Evolutionary conservation across 257 asterid genomes (phyloP).

Genomic region (Fraxinus americana): DNA sequence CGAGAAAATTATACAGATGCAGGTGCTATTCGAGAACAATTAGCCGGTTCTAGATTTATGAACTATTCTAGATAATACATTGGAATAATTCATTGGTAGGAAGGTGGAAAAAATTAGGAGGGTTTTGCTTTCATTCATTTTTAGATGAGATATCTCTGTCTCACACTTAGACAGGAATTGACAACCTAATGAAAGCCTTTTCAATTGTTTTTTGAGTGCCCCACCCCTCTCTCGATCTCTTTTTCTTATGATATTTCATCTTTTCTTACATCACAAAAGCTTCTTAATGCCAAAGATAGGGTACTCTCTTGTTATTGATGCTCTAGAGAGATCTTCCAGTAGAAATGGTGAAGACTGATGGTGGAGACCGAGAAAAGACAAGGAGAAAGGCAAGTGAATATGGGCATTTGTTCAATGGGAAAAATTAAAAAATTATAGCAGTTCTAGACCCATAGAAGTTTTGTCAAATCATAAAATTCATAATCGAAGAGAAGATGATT

Average conservation of each 20-base stretch:
- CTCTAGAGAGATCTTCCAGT: background rate
- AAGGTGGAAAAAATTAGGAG: background rate
- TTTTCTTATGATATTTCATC: background rate
- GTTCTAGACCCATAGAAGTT: background rate
- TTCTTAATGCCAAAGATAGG: background rate
- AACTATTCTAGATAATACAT: background rate
- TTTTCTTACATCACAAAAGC: background rate
- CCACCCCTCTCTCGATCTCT: background rate
- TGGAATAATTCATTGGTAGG: background rate
- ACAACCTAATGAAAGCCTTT: background rate
- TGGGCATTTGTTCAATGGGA: background rate
- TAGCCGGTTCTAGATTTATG: background rate
- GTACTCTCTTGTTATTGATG: background rate
- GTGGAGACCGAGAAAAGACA: background rate
- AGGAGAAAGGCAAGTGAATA: background rate
- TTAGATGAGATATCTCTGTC: background rate
- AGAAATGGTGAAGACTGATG: too few species aligned
- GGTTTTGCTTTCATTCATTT: background rate
- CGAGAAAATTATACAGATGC: background rate
- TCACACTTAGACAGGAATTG: background rate
- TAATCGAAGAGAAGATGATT: background rate
- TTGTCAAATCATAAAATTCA: background rate
- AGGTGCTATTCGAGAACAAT: background rate
- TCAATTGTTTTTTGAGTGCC: background rate
- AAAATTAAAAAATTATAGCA: background rate